Base-by-base conservation (phyloP, 2,329 filamentous ascomycete genomes). In the Teratosphaeria pseudoeucalypti region DNA sequence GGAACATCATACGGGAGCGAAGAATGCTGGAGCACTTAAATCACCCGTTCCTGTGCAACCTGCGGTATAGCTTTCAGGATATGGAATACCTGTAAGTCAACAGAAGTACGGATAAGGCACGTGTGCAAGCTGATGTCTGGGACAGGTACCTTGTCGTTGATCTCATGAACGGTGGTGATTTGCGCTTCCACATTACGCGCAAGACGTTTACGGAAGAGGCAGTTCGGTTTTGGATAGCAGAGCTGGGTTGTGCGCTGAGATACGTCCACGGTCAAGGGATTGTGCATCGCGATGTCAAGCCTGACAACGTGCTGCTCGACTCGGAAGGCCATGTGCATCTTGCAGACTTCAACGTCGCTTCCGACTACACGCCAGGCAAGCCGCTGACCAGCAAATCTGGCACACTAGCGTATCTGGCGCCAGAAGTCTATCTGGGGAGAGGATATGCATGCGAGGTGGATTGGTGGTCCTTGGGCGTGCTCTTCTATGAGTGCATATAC, bases 401-500 rank as follows among this genome's bases (percentile, higher is more conserved):
- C 34, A 99, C 94, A 0, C 78, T 99, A 60, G 94, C 94, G 58
- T 99, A 99, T 71, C 84, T 99, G 7, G 92, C 92, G 1, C 94
- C 94, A 4, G 94, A 99, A 73, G 94, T 97, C 2, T 99, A 97
- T 70, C 83, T 86, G 65, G 92, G 92, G 55, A 87, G 85, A 62
- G 94, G 94, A 47, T 99, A 99, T 71, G 86, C 89, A 61, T 85
- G 86, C 54, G 89, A 94, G 67, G 92, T 94, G 52, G 94, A 99
- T 73, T 99, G 94, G 94, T 99, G 94, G 94, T 97, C 94, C 6
- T 77, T 99, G 26, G 94, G 94, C 55, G 94, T 99, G 54, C 82
- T 95, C n/a, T 97, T 97, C 74, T 99, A 96, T 74, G 94, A 99
- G 75, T 97, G 94, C 81, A 96, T 99, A 65, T 99, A 97, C 78